Base-by-base conservation (phyloP, 2,329 filamentous ascomycete genomes). In the Penicillium sp. region DNA sequence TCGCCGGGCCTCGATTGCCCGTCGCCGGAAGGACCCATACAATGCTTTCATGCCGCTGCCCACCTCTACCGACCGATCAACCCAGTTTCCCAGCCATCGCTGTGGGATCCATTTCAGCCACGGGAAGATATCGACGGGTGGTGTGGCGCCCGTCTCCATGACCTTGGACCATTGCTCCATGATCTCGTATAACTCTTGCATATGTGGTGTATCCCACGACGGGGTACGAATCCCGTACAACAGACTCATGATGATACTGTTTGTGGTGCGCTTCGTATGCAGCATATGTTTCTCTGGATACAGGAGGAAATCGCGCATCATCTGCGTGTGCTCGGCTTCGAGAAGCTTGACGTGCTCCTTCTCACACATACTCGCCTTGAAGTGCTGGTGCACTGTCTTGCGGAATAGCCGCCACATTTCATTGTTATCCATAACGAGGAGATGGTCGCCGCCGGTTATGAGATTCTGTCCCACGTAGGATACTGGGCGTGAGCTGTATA, bases 61-160 rank as follows among this genome's bases (percentile, higher is more conserved):
- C 21, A 40, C 38, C 13, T 40, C 21, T 9, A 5, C 3, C 21
- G 38, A 40, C 21, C 38, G 38, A 40, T 40, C 21, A 0, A 40
- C 7, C 38, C 38, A 40, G 21, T 40, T 40, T 3, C 38, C 38
- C 13, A 40, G 13, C 38, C 38, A 40, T 21, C 7, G 15, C 21
- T 40, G 38, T 15, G 38, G 38, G 1, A 40, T 13, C 38, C 38
- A 40, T 13, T 68, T 78, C 64, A 72, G 77, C 57, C 75, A 75
- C 62, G 79, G 76, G 50, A 77, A 79, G 37, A 77, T 69, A 49
- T 82, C 79, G 1, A 81, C 75, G 0, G 79, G 79, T 0, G 79
- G 79, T 0, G 77, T 81, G 13, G 73, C 75, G 1, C 79, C 79
- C 0, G 73, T 69, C 60, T 80, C 79, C 66, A 79, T 72, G 0